Base-by-base conservation (phyloP, 1,139 yeast species). In the Magnusiomyces sp. region DNA sequence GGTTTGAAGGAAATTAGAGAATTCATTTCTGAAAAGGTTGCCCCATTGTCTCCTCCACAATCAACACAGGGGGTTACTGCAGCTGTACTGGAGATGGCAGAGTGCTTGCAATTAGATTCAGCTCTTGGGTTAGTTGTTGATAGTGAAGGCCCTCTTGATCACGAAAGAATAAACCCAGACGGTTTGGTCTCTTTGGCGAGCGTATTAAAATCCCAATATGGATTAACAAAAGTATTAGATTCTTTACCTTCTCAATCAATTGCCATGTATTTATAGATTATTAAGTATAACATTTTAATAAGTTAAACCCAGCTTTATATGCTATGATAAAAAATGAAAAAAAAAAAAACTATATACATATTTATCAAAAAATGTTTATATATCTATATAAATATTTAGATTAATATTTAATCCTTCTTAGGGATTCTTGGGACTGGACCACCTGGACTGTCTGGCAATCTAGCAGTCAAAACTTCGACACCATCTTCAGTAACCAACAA, bases 401-500 rank as follows among this genome's bases (percentile, higher is more conserved):
- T 31, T 34, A 3, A 13, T 5, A 10, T 9, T n/a, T 34, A 16
- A 6, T 14, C 16, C 10, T 19, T 17, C 34, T 5, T 11, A 39
- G 50, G 67, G 43, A 76, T 71, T 69, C 95, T 75, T 40, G 79
- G 70, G 49, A 85, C 68, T 14, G 96, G 77, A 0, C 97, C 97
- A 49, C 97, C 97, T 2, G 97, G 97, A 46, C 92, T 81, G 53
- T 72, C 71, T 58, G 80, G 81, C 50, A 73, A 74, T 65, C 97
- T 78, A 0, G 89, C 95, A 34, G 95, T 84, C 61, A 94, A 76
- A 10, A 92, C 83, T 68, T 94, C 99, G 41, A 83, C 88, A 14
- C 99, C 98, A 49, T 81, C 83, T 62, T 89, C 97, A 5, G 98
- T 94, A 38, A 92, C 95, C 55, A 94, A 70, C 62, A 94, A 63